Percentiles rank a stretch among this genome's conserved stretches.
These are phyloP conservation scores for Aphanomyces astaci DNA, from an alignment of 352 stramenopile species.

Conservation along the genomic window DNA sequence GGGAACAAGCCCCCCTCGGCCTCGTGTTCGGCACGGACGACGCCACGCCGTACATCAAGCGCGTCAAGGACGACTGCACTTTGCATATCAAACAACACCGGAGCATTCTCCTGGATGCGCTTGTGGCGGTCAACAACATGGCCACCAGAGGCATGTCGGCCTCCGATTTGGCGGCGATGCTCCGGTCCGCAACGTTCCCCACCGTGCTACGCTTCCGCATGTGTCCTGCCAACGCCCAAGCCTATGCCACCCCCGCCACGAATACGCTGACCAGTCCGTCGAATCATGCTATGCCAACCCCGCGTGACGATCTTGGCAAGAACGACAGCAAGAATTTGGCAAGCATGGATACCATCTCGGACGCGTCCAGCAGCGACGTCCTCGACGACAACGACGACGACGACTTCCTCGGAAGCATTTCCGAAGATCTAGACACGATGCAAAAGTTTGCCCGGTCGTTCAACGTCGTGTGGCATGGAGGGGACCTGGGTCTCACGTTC, in stretches of 20 bases:
- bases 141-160: background rate
- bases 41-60: background rate
- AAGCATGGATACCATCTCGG: background rate
- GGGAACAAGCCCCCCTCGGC: constrained; percentile 5
- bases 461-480: constrained; percentile 16
- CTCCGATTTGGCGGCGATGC: background rate
- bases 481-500: constrained; percentile 15
- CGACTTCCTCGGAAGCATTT: background rate
- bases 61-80: constrained; percentile 10
- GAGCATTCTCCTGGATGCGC: background rate
- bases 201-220: constrained; percentile 8
- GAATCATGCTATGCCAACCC: background rate
- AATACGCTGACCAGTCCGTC: background rate
- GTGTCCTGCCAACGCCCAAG: background rate
- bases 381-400: constrained; percentile 1
- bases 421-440: background rate
- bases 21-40: constrained; percentile 1
- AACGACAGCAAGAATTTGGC: background rate
- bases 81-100: background rate
- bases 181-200: background rate
- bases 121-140: constrained; percentile 22
- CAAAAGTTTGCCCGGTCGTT: background rate
- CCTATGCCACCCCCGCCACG: no score
- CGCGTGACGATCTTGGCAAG: background rate
- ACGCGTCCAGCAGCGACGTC: background rate